Percentiles rank a stretch among this genome's conserved stretches.
Conservation (phyloP, 169 alveolate genomes). For the Cryptosporidium sp. region DNA sequence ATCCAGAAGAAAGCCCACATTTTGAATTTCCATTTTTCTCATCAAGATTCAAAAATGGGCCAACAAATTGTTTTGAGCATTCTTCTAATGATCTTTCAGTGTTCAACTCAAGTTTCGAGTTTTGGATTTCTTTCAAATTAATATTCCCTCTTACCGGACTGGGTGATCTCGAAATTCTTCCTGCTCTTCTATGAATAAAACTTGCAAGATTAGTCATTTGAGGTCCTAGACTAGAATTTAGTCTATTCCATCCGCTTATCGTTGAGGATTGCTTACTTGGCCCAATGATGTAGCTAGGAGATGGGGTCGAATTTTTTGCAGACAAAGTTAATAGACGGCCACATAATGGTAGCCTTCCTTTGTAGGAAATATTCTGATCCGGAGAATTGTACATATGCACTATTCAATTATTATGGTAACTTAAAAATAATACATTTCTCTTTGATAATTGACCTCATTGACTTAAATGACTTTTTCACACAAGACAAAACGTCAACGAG, state of each 20-base stretch:
- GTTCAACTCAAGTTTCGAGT: background rate
- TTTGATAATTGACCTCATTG: background rate
- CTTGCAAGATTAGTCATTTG: slow-evolving; percentile 46
- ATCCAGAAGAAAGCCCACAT: background rate
- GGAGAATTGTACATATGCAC: slow-evolving; percentile 20
- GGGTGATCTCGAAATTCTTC: slow-evolving; percentile 69
- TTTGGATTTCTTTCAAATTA: background rate
- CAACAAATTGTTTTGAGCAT: background rate
- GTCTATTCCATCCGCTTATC: slow-evolving; percentile 28
- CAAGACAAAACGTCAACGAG: slow-evolving; percentile 74
- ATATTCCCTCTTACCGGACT: slow-evolving; percentile 47
- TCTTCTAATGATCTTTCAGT: background rate
- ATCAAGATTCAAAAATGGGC: background rate
- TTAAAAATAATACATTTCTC: background rate
- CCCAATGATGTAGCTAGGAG: slow-evolving; percentile 64
- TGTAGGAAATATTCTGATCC: slow-evolving; percentile 11
- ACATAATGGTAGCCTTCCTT: background rate
- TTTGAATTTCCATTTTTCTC: background rate
- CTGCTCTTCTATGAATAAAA: slow-evolving; percentile 72
- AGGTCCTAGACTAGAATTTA: slow-evolving; percentile 33
- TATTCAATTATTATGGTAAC: background rate
- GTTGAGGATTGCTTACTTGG: slow-evolving; percentile 71
- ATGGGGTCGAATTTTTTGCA: background rate
- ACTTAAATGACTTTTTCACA: slow-evolving; percentile 41
- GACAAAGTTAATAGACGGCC: background rate